phyloP scores from a whole-genome alignment of 805 yeast genomes.

The Zygoascus biomembranicola region DNA sequence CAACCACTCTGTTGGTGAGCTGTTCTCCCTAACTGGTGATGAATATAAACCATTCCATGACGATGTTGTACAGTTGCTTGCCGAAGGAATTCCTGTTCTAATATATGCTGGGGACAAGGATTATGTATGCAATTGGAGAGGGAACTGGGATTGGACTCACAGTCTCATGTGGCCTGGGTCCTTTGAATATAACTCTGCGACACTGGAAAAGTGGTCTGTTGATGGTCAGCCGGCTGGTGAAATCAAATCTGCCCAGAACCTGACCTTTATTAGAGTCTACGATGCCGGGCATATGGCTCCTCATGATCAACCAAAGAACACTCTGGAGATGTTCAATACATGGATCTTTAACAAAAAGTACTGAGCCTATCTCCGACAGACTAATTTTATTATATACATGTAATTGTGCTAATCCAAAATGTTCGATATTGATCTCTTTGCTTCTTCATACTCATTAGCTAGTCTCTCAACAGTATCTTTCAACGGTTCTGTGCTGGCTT shows the following conservation, averaged over 20 bases:
- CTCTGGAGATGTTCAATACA: constrained; percentile 72
- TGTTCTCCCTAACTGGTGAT: constrained; percentile 56
- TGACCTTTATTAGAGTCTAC: constrained; percentile 68
- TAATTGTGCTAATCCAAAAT: too few relatives aligned
- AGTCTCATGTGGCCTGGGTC: constrained; percentile 56
- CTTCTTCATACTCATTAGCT: background rate
- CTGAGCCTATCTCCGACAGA: too few relatives aligned
- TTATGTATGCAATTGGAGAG: constrained; percentile 88
- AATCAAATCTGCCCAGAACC: constrained; percentile 55
- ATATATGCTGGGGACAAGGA: constrained; percentile 92
- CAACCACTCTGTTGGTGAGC: constrained; percentile 63
- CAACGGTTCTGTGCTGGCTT: background rate
- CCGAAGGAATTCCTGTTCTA: constrained; percentile 66
- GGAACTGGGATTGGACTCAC: constrained; percentile 78
- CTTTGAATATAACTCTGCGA: constrained; percentile 37
- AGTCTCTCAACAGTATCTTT: background rate
- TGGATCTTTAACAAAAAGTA: constrained; percentile 42
- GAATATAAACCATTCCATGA: constrained; percentile 56
- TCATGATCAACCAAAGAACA: constrained; percentile 61
- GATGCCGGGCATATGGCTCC: constrained; percentile 95
- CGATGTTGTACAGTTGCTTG: constrained; percentile 49
- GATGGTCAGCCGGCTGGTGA: constrained; percentile 44
- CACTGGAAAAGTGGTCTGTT: constrained; percentile 34
- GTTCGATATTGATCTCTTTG: background rate
- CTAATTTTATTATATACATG: too few relatives aligned